phyloP scores from a whole-genome alignment of 2,329 filamentous ascomycete species.

The Pochonia chlamydosporia region DNA sequence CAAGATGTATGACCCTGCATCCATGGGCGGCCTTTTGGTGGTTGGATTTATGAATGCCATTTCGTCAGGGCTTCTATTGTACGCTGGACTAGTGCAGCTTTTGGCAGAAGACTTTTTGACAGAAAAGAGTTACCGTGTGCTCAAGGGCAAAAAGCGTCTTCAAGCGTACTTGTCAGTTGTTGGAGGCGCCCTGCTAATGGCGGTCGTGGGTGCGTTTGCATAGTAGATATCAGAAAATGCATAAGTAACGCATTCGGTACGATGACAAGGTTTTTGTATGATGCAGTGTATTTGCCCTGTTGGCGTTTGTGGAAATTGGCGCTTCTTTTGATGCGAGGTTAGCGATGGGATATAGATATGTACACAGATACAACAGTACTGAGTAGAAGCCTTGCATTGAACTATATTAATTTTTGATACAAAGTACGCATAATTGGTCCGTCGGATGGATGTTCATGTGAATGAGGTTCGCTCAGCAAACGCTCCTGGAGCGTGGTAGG shows the following conservation, averaged over 20 bases:
- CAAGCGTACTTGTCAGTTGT: constrained; percentile 60
- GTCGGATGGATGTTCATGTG: no score
- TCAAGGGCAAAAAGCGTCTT: constrained; percentile 56
- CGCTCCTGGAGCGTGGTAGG: no score
- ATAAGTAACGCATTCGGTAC: not conserved
- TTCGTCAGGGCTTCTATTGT: constrained; percentile 72
- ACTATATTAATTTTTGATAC: no score
- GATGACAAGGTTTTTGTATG: not conserved
- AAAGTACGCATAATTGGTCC: no score
- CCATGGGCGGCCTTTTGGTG: constrained; percentile 62
- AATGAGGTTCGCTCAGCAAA: no score
- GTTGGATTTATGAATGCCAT: constrained; percentile 87
- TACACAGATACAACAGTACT: no score
- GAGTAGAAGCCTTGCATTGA: no score
- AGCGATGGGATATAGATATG: no score
- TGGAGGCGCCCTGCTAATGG: constrained; percentile 62
- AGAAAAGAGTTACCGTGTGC: constrained; percentile 65
- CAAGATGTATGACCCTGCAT: constrained; percentile 73
- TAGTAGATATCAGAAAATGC: constrained; percentile 21
- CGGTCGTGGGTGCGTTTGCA: constrained; percentile 66
- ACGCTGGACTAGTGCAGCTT: constrained; percentile 78
- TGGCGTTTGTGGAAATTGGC: not conserved
- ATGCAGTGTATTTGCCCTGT: not conserved
- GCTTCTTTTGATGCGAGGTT: no score
- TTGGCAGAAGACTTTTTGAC: constrained; percentile 78